phyloP scores from a whole-genome alignment of 495 filamentous ascomycete genomes.

The Chaetomium fimeti region DNA sequence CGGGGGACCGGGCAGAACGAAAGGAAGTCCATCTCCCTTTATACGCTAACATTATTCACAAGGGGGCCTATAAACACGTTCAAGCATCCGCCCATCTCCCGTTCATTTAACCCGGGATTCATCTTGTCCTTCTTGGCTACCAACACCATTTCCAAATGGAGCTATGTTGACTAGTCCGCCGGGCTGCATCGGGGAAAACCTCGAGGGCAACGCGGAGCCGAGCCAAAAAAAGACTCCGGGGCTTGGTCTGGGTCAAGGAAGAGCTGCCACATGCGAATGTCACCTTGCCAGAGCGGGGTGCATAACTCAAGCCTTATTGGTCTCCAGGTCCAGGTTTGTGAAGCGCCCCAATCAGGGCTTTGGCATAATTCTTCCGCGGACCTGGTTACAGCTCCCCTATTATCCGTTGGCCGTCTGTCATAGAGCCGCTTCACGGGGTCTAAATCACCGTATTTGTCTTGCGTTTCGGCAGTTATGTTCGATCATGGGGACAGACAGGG shows the following conservation, averaged over 20 bases:
- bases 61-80: neutral
- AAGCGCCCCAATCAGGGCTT: conserved; percentile 15
- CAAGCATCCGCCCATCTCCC: neutral
- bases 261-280: conserved; percentile 2
- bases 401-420: too few relatives aligned
- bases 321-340: neutral
- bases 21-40: neutral
- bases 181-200: neutral
- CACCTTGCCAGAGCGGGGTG: conserved; percentile 1
- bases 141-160: conserved; percentile 15
- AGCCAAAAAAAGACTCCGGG: neutral
- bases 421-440: too few relatives aligned
- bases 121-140: neutral
- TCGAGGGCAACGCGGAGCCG: neutral
- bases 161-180: conserved; percentile 3
- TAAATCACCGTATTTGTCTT: too few relatives aligned
- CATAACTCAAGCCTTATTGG: conserved; percentile 1
- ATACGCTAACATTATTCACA: neutral
- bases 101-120: neutral
- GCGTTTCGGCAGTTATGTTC: too few relatives aligned
- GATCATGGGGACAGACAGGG: too few relatives aligned
- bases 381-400: too few relatives aligned
- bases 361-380: neutral
- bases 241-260: neutral
- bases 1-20: neutral